phyloP scores from a whole-genome alignment of 1,139 yeast species.

The Kodamaea alishanica region DNA sequence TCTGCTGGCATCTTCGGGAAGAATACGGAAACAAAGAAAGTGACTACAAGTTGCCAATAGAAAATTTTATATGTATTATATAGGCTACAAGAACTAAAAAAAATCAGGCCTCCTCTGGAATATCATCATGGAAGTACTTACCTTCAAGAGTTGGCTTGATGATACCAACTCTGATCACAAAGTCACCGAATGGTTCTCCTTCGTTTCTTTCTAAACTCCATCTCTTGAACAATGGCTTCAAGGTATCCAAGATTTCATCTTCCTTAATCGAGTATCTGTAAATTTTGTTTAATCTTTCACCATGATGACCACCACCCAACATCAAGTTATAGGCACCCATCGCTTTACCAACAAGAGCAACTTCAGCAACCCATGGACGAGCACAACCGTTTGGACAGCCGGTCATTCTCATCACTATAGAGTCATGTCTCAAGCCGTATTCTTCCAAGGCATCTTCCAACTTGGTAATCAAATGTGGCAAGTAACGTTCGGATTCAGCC shows the following conservation, averaged over 20 bases:
- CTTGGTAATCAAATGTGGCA: slow-evolving; percentile 78
- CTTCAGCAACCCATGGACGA: slow-evolving; percentile 96
- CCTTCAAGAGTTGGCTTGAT: slow-evolving; percentile 90
- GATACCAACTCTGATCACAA: slow-evolving; percentile 77
- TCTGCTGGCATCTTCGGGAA: background rate
- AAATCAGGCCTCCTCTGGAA: slow-evolving; percentile 67
- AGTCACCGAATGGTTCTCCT: slow-evolving; percentile 95
- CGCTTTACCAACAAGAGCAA: slow-evolving; percentile 95
- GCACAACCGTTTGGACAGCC: slow-evolving; percentile 99
- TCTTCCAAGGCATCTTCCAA: slow-evolving; percentile 85
- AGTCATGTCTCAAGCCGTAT: slow-evolving; percentile 89
- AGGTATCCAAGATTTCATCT: slow-evolving; percentile 72
- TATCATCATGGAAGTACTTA: slow-evolving; percentile 89
- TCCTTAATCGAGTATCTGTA: slow-evolving; percentile 87
- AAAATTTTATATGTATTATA: background rate
- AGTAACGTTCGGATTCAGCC: slow-evolving; percentile 97
- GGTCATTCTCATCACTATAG: slow-evolving; percentile 96
- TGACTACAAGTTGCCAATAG: background rate
- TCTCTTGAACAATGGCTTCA: slow-evolving; percentile 84
- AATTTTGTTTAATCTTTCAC: slow-evolving; percentile 88
- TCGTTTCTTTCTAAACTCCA: slow-evolving; percentile 91
- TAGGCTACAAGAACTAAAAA: background rate
- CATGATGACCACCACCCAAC: slow-evolving; percentile 97
- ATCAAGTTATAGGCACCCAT: slow-evolving; percentile 87
- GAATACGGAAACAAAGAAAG: background rate